Conservation (phyloP, 495 filamentous ascomycete species). For the Emericellopsis terricola region DNA sequence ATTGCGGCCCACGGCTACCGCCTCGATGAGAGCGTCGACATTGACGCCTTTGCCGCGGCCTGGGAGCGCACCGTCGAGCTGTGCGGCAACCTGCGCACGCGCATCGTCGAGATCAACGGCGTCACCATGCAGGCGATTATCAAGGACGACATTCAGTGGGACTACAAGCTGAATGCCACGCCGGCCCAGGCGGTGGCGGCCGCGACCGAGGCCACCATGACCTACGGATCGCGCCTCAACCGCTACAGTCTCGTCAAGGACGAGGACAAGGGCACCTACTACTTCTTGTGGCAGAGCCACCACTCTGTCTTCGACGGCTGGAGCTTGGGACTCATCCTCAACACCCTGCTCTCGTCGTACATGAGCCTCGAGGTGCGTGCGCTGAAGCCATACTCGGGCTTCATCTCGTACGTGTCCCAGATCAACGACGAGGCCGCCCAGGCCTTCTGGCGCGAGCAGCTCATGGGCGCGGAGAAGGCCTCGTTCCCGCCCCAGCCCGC, state of each 20-base stretch:
- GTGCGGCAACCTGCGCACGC: not conserved
- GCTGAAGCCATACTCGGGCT: not conserved
- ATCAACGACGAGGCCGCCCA: not conserved
- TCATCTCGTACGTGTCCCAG: not conserved
- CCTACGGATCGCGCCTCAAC: not conserved
- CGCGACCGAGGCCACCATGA: too few species aligned
- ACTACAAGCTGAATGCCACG: too few species aligned
- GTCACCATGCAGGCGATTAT: not conserved
- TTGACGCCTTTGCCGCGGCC: conserved; percentile 6
- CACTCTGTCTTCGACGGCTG: conserved; percentile 5
- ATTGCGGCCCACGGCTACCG: conserved; percentile 17
- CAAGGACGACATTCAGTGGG: not conserved
- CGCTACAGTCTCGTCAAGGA: conserved; percentile 1
- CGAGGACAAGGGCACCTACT: conserved; percentile 1
- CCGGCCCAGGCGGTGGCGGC: too few species aligned
- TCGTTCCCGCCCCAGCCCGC: not conserved
- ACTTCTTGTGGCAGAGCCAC: conserved; percentile 6
- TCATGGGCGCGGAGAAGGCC: not conserved
- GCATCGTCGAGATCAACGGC: not conserved
- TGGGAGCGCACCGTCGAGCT: conserved; percentile 1
- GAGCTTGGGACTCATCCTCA: not conserved
- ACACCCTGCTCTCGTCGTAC: not conserved
- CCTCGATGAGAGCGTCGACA: conserved; percentile 5
- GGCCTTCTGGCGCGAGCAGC: not conserved
- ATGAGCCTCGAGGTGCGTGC: not conserved